These are phyloP conservation scores for Candida albicans DNA, from an alignment of 1,139 yeast genomes.

Conservation along the genomic window DNA sequence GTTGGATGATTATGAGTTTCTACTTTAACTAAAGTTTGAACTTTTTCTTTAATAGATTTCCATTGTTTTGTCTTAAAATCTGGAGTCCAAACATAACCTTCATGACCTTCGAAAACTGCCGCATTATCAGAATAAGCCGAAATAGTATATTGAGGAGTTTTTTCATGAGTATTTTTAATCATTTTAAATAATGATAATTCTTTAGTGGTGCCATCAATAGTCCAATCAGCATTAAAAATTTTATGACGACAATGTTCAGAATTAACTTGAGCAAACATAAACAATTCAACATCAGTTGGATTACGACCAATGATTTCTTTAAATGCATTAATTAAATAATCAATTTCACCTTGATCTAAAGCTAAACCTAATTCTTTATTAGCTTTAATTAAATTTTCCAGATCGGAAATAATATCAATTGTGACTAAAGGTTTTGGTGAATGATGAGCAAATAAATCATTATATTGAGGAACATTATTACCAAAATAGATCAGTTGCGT, in stretches of 20 bases:
- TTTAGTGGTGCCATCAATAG: conserved; percentile 79
- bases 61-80: conserved; percentile 71
- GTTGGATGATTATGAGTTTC: conserved; percentile 99
- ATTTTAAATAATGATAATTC: conserved; percentile 81
- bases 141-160: conserved; percentile 78
- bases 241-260: conserved; percentile 99
- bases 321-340: conserved; percentile 81
- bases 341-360: conserved; percentile 88
- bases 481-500: conserved; percentile 69
- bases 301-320: conserved; percentile 73
- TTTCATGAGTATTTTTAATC: conserved; percentile 91
- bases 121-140: conserved; percentile 98
- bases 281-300: conserved; percentile 96
- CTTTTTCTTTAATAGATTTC: conserved; percentile 71
- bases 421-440: conserved; percentile 82
- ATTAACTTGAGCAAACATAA: conserved; percentile 99
- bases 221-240: conserved; percentile 98
- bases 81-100: conserved; percentile 77
- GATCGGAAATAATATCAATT: conserved; percentile 62
- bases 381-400: conserved; percentile 67
- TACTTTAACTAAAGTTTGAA: conserved; percentile 89
- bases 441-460: conserved; percentile 76
- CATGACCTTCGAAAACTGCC: conserved; percentile 89
- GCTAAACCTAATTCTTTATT: conserved; percentile 89
- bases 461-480: conserved; percentile 55